Evolutionary conservation across 148 eudicot genomes (phyloP), one percentile per base, ranked within the genome.

Genomic region (Euryodendron excelsum): DNA sequence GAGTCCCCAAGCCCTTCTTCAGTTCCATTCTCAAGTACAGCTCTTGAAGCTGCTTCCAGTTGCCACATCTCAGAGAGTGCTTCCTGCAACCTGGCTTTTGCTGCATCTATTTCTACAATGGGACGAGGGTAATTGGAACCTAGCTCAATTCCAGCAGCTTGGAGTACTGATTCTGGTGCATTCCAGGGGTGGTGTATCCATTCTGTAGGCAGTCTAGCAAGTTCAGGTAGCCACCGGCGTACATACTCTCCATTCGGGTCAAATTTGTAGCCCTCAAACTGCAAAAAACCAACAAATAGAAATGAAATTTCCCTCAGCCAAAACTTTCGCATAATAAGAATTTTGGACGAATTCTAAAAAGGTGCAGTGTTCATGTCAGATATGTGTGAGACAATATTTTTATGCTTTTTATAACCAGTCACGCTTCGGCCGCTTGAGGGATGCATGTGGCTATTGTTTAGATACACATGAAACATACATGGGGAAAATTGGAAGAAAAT

Each of bases 131-230:
- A 96, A 78, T 96, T 96, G 56, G 98, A 89, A 36, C 97, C 99
- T 0, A 96, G 89, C 81, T 96, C 99, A 20, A 96, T 84, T 34
- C 99, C 98, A 64, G 98, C 98, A 56, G 99, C 99, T 82, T 92
- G 97, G 45, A 93, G 89, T 17, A 96, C 98, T 25, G 80, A 88
- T 81, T 91, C 93, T 13, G 99, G 98, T 33, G 98, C 95, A 76
- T 96, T 80, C 98, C 98, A 96, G 7, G 99, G 99, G 63, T 92
- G 99, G 77, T 96, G 99, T 78, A 96, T 96, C 99, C 99, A 96
- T 61, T 91, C 98, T 47, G 98, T 96, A 21, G 99, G 97, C 44
- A 96, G 85, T 80, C 99, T 86, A 39, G 98, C 87, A 21, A 96
- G 98, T 72, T 96, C 99, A 39, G 99, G 99, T 73, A 96, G 92